These are phyloP conservation scores for Termitomyces bulborhizus DNA, from an alignment of 768 basidiomycete genomes.

Conservation along the genomic window DNA sequence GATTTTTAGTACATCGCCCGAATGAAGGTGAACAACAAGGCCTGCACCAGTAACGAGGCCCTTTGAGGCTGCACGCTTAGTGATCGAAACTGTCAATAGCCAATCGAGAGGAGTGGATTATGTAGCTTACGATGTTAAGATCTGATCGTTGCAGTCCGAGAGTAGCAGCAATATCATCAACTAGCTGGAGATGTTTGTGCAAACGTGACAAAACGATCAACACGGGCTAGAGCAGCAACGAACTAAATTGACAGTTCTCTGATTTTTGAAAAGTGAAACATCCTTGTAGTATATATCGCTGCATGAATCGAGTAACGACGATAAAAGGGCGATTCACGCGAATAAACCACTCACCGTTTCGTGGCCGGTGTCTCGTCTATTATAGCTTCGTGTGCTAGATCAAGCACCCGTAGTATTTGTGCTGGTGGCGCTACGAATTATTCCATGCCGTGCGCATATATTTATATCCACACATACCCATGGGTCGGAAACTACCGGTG, in stretches of 20 bases:
- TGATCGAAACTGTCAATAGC: neutral
- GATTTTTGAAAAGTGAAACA: slow-evolving; percentile 68
- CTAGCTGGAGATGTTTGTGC: slow-evolving; percentile 43
- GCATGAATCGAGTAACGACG: neutral
- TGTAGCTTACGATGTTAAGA: slow-evolving; percentile 62
- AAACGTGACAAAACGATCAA: neutral
- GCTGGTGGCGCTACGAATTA: slow-evolving; percentile 33
- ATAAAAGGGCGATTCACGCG: slow-evolving; percentile 5
- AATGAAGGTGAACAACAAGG: slow-evolving; percentile 49
- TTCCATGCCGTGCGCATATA: slow-evolving; percentile 1
- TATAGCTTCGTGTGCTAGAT: slow-evolving; percentile 66
- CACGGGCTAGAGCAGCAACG: slow-evolving; percentile 3
- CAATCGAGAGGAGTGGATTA: neutral
- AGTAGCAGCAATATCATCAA: slow-evolving; percentile 88
- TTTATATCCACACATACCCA: slow-evolving; percentile 26
- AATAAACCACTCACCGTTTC: slow-evolving; percentile 42
- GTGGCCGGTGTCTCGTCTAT: slow-evolving; percentile 48
- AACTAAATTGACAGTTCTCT: slow-evolving; percentile 76
- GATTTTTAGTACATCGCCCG: slow-evolving; percentile 44
- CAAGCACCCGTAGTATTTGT: slow-evolving; percentile 59
- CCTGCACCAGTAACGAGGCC: slow-evolving; percentile 75
- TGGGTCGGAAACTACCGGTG: slow-evolving; percentile 30
- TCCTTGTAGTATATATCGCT: slow-evolving; percentile 92
- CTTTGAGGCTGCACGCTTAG: slow-evolving; percentile 82
- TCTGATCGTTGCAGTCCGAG: slow-evolving; percentile 67